phyloP scores from a whole-genome alignment of 1,284 basidiomycete species.

The Sporisorium graminicola region DNA sequence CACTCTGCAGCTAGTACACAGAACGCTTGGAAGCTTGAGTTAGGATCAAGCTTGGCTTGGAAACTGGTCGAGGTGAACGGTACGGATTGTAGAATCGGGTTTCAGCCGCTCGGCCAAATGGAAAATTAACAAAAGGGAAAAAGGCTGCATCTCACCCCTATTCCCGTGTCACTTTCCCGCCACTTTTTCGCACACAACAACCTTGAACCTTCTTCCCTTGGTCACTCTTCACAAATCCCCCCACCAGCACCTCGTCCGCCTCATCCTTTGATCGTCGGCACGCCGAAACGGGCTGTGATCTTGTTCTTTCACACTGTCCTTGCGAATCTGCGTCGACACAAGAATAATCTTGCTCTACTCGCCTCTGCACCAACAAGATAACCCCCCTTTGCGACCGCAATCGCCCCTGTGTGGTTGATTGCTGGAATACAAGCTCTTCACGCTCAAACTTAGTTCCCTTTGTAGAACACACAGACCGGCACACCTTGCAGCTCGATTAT shows the following conservation, averaged over 20 bases:
- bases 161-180: constrained; percentile 6
- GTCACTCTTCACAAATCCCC: neutral
- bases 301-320: neutral
- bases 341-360: neutral
- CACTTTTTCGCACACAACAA: neutral
- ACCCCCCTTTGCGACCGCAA: neutral
- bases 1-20: too few species aligned
- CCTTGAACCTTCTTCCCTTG: neutral
- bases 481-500: constrained; percentile 5
- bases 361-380: neutral
- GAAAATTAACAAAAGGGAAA: neutral
- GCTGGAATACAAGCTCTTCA: neutral
- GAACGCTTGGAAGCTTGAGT: too few species aligned
- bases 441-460: neutral
- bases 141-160: constrained; percentile 35
- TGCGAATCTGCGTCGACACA: neutral
- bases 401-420: neutral
- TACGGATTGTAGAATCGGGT: neutral
- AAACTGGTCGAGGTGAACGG: too few species aligned
- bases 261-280: neutral
- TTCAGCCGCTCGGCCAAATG: neutral
- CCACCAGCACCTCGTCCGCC: neutral
- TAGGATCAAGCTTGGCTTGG: too few species aligned
- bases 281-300: neutral
- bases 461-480: neutral